Base-by-base conservation (phyloP, 192 early-diverging fungal species). In the Coemansia guatemalensis region DNA sequence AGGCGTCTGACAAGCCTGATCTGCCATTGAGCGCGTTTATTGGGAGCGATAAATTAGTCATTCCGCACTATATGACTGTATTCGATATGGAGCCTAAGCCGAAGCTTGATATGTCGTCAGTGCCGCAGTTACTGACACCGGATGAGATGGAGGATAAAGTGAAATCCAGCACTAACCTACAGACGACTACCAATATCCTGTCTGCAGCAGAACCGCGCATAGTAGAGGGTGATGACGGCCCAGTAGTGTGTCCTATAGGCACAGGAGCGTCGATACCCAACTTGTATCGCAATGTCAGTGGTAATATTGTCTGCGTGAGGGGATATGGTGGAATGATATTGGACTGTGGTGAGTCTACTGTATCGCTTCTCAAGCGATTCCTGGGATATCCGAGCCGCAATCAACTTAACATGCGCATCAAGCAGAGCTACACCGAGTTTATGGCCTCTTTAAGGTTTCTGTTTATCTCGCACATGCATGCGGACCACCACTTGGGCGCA, bases 381-480 rank as follows among this genome's bases (percentile, higher is more conserved):
- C 88, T 91, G 64, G 91, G 89, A 22, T 71, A 71, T 25, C 66
- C 73, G 20, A 54, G 64, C 20, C 78, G 68, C 55, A 81, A 76
- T 54, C 32, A 57, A 5, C 55, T 67, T 51, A 82, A 83, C 51
- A 68, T 54, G n/a, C 68, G 88, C 8, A 55, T 75, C 48, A 20
- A 58, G 8, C 64, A 61, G 56, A 64, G 44, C 48, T 70, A 74
- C 33, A 73, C 81, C 9, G 75, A 86, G 23, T 83, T 82, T 50
- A 64, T 97, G 11, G 56, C 58, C 9, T 67, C 68, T 9, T 55
- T 99, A 26, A 80, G 83, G 56, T 74, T 90, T 8, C 64, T 99
- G 54, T 97, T 94, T 75, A 83, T 99, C 8, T 96, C 94, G 35
- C 97, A 99, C 71, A 75, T 99, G 81, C 97, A 99, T 73, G 97